Percentiles rank a stretch among this genome's conserved stretches.
phyloP scores from a whole-genome alignment of 306 rosid genomes.

The Lathyrus aphaca region DNA sequence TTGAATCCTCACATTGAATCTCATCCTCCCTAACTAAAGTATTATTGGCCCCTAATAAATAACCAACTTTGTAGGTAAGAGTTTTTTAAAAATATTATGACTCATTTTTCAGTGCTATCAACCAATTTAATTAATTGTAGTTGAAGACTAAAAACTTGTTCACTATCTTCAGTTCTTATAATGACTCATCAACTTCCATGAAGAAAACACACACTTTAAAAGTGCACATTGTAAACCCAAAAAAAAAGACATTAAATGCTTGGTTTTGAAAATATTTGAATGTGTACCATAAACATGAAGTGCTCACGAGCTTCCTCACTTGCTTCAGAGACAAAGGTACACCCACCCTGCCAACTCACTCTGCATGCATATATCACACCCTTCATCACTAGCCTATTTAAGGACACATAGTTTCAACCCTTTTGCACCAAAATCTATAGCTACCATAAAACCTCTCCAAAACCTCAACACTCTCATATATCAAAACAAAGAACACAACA shows the following conservation, averaged over 20 bases:
- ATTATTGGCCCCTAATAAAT: neutral
- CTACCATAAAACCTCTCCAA: constrained; percentile 20
- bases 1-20: constrained; percentile 11
- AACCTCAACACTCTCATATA: constrained; percentile 25
- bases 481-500: neutral
- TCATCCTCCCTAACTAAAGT: neutral
- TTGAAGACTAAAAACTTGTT: too few species aligned
- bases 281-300: constrained; percentile 49
- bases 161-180: too few species aligned
- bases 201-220: constrained; percentile 28
- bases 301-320: constrained; percentile 67
- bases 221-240: neutral
- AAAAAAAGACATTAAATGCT: neutral
- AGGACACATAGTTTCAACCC: constrained; percentile 42
- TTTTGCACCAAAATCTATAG: constrained; percentile 10
- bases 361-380: neutral
- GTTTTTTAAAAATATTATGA: neutral
- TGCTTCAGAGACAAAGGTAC: constrained; percentile 40
- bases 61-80: constrained; percentile 28
- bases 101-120: constrained; percentile 19
- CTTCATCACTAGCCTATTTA: constrained; percentile 71
- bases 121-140: constrained; percentile 44
- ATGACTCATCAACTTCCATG: constrained; percentile 38
- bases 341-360: constrained; percentile 60
- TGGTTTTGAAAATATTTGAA: constrained; percentile 8